Evolutionary conservation across 2,329 filamentous ascomycete species (phyloP).

Genomic region (Ascomycota sp.): DNA sequence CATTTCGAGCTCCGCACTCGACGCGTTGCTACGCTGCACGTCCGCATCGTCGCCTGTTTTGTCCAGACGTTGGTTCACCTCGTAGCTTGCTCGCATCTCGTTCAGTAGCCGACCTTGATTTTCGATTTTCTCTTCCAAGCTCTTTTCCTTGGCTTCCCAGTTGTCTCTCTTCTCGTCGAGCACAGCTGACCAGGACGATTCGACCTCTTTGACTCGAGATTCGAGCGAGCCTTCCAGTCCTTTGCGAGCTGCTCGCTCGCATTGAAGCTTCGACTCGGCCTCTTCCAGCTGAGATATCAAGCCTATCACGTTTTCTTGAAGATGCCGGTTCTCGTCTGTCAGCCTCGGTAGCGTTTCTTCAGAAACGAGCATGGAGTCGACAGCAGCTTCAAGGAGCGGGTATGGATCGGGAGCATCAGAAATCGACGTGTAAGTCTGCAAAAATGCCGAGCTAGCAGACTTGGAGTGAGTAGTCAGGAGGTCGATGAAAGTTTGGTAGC

Average conservation of each 20-base stretch:
- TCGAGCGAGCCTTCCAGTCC: conserved; percentile 60
- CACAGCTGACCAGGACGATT: conserved; percentile 73
- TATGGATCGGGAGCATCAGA: conserved; percentile 95
- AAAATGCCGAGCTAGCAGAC: conserved; percentile 73
- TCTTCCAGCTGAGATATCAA: conserved; percentile 67
- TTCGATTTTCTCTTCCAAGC: conserved; percentile 77
- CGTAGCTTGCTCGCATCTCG: conserved; percentile 90
- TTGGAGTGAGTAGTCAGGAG: conserved; percentile 91
- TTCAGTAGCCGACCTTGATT: conserved; percentile 79
- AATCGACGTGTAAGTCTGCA: conserved; percentile 77
- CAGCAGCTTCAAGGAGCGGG: conserved; percentile 81
- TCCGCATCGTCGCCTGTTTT: conserved; percentile 41
- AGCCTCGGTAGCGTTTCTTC: conserved; percentile 84
- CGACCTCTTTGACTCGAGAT: conserved; percentile 64
- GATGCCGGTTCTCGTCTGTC: conserved; percentile 63
- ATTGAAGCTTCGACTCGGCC: conserved; percentile 55
- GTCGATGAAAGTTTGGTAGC: conserved; percentile 94
- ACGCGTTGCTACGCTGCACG: conserved; percentile 41
- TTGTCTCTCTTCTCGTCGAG: conserved; percentile 87
- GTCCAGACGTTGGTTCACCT: conserved; percentile 77
- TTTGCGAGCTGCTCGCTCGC: conserved; percentile 50
- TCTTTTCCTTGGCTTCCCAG: conserved; percentile 83
- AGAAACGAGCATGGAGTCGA: conserved; percentile 77
- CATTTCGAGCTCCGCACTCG: conserved; percentile 81
- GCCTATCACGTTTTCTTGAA: conserved; percentile 56